These are phyloP conservation scores for Xylaria sp. DNA, from an alignment of 2,329 filamentous ascomycete species.

Conservation along the genomic window DNA sequence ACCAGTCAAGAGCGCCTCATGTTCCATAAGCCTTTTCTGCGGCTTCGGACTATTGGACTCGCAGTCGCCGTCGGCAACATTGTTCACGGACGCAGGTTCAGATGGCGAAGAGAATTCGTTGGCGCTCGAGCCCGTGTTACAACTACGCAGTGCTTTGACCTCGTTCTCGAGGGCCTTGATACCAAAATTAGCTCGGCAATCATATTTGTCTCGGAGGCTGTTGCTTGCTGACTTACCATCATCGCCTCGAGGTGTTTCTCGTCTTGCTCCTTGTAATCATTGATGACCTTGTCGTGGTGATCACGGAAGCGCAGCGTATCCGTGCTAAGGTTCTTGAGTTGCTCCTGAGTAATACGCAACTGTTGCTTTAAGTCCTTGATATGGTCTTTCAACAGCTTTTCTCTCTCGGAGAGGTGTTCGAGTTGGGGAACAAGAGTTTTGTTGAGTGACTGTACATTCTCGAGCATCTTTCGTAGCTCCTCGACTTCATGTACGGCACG, in stretches of 20 bases:
- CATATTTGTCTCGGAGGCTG: background rate
- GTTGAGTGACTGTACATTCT: slow-evolving; percentile 10
- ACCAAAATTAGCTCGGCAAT: slow-evolving; percentile 20
- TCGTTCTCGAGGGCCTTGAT: slow-evolving; percentile 40
- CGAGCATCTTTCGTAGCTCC: slow-evolving; percentile 17
- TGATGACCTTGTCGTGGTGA: slow-evolving; percentile 37
- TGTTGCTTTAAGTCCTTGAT: slow-evolving; percentile 30
- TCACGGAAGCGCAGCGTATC: slow-evolving; percentile 37
- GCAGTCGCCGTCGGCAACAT: slow-evolving; percentile 14
- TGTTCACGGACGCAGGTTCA: slow-evolving; percentile 25
- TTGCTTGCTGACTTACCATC: slow-evolving; percentile 39
- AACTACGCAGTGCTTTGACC: slow-evolving; percentile 30
- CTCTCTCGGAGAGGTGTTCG: slow-evolving; percentile 25
- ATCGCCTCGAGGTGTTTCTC: slow-evolving; percentile 40
- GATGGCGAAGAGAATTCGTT: slow-evolving; percentile 7
- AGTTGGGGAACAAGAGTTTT: slow-evolving; percentile 17
- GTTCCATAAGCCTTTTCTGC: background rate
- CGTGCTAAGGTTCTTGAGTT: slow-evolving; percentile 28
- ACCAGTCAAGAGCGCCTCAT: slow-evolving; percentile 9
- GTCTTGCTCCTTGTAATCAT: slow-evolving; percentile 41
- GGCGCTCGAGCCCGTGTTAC: background rate
- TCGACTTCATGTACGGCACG: slow-evolving; percentile 23
- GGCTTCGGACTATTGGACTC: slow-evolving; percentile 18
- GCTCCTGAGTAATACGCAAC: slow-evolving; percentile 21
- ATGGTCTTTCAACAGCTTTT: slow-evolving; percentile 38